Conservation (phyloP, 352 stramenopile genomes). For the Phytophthora cryptogea region DNA sequence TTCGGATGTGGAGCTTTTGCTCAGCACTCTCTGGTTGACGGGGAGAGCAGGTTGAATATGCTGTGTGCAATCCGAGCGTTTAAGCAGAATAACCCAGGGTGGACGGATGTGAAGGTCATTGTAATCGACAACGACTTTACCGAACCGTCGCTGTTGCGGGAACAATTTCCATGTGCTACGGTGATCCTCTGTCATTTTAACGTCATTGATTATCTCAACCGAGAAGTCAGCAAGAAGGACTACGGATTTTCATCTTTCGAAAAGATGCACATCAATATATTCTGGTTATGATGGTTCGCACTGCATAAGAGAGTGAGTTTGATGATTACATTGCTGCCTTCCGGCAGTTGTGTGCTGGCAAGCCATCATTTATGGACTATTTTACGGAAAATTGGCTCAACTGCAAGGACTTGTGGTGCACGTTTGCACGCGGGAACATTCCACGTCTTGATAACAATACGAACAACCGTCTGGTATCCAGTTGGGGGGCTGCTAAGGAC, state of each 20-base stretch:
- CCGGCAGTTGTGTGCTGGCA: neutral
- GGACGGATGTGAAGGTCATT: slow-evolving; percentile 8
- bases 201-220: slow-evolving; percentile 18
- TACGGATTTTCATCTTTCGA: slow-evolving; percentile 7
- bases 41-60: slow-evolving; percentile 10
- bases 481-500: slow-evolving; percentile 12
- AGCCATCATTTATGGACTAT: slow-evolving; percentile 8
- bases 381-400: slow-evolving; percentile 9
- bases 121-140: slow-evolving; percentile 19
- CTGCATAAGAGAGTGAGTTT: neutral
- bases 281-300: slow-evolving; percentile 10
- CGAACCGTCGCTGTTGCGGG: neutral
- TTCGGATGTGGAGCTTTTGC: slow-evolving; percentile 13
- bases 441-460: slow-evolving; percentile 23
- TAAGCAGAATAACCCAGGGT: slow-evolving; percentile 12
- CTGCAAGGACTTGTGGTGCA: slow-evolving; percentile 10
- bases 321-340: slow-evolving; percentile 1
- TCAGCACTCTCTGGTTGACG: slow-evolving; percentile 8
- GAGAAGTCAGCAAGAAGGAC: slow-evolving; percentile 9
- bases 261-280: slow-evolving; percentile 10
- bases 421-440: slow-evolving; percentile 3
- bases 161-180: slow-evolving; percentile 6
- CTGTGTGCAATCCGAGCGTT: slow-evolving; percentile 2
- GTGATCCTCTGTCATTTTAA: slow-evolving; percentile 18
- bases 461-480: slow-evolving; percentile 7